Percentiles rank a stretch among this genome's conserved stretches.
Conservation (phyloP, 192 early-diverging fungal genomes). For the Backusella australiensis region DNA sequence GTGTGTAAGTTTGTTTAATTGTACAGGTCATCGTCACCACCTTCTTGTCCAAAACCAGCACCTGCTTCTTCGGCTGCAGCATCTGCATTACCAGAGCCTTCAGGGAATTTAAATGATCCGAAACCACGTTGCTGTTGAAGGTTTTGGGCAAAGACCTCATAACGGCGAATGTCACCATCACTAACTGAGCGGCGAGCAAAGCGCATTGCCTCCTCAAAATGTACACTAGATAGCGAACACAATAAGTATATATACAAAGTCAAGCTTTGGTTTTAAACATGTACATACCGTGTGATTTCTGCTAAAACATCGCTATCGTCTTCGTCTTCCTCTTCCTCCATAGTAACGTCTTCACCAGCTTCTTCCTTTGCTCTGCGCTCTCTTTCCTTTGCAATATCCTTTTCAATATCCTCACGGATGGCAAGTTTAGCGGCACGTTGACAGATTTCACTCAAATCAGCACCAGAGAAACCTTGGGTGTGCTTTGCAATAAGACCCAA, state of each 20-base stretch:
- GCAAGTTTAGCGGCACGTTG: constrained; percentile 97
- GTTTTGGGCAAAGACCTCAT: constrained; percentile 99
- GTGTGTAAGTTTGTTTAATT: constrained; percentile 44
- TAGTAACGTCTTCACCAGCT: constrained; percentile 71
- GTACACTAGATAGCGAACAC: constrained; percentile 45
- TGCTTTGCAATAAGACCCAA: constrained; percentile 82
- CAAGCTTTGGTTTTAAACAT: not conserved
- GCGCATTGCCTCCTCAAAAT: constrained; percentile 99
- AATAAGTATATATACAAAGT: not conserved
- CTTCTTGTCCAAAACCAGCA: constrained; percentile 62
- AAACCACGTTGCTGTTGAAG: constrained; percentile 94
- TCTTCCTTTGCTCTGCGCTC: constrained; percentile 65
- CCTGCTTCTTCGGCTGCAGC: constrained; percentile 24
- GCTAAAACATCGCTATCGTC: constrained; percentile 82
- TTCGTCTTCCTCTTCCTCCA: constrained; percentile 67
- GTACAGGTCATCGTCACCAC: constrained; percentile 81
- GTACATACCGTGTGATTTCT: constrained; percentile 69
- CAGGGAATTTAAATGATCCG: constrained; percentile 97
- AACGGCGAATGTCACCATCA: constrained; percentile 96
- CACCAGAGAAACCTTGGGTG: constrained; percentile 95
- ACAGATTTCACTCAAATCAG: constrained; percentile 98
- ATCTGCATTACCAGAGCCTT: constrained; percentile 32
- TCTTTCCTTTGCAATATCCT: constrained; percentile 74
- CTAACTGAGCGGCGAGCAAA: constrained; percentile 94
- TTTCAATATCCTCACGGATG: constrained; percentile 94